phyloP scores from a whole-genome alignment of 2,329 filamentous ascomycete genomes.

The Chaetomiaceae sp. region DNA sequence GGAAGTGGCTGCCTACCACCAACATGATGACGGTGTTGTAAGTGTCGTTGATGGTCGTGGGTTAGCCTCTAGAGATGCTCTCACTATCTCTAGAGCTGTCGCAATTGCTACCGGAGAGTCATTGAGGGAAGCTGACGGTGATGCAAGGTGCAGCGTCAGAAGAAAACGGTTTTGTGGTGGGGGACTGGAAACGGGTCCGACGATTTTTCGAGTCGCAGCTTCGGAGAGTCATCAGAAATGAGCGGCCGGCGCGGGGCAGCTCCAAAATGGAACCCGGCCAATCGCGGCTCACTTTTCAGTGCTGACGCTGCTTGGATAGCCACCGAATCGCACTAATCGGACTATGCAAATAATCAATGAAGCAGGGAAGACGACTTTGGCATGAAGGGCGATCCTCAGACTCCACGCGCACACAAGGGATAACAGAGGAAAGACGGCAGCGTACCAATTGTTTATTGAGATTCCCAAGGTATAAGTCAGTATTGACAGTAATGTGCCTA shows the following conservation, averaged over 20 bases:
- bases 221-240: slow-evolving; percentile 11
- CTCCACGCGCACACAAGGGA: no score
- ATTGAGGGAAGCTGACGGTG: slow-evolving; percentile 43
- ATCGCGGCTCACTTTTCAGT: slow-evolving; percentile 13
- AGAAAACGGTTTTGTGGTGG: slow-evolving; percentile 24
- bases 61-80: slow-evolving; percentile 67
- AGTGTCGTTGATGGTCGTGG: slow-evolving; percentile 24
- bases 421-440: background rate
- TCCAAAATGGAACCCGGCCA: slow-evolving; percentile 12
- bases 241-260: slow-evolving; percentile 17
- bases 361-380: background rate
- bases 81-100: slow-evolving; percentile 73
- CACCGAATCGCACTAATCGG: background rate
- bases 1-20: slow-evolving; percentile 30
- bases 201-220: slow-evolving; percentile 23
- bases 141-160: slow-evolving; percentile 21
- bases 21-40: slow-evolving; percentile 31
- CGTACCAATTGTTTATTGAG: no score
- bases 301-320: slow-evolving; percentile 11
- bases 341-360: background rate
- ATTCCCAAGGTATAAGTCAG: no score
- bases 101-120: slow-evolving; percentile 64
- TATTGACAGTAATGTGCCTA: no score
- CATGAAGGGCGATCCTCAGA: no score
- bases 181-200: slow-evolving; percentile 20